Conservation (phyloP, 1,284 basidiomycete genomes). For the Sanghuangporus baumii region DNA sequence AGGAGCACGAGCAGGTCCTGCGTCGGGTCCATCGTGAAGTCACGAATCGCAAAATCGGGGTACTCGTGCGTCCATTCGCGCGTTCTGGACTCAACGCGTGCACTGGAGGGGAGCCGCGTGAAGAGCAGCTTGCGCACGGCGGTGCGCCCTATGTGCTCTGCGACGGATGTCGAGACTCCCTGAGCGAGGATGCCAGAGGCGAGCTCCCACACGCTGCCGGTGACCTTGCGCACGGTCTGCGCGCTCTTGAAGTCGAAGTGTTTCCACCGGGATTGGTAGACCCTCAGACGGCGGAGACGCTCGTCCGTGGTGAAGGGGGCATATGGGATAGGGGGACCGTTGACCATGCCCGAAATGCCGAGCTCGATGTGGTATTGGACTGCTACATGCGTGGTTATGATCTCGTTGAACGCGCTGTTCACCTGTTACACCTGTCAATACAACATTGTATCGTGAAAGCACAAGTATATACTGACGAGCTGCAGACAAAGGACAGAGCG, state of each 20-base stretch:
- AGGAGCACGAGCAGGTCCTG: constrained; percentile 55
- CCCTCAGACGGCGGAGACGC: constrained; percentile 37
- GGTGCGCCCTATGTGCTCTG: constrained; percentile 31
- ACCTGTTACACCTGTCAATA: constrained; percentile 32
- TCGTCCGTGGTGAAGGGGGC: constrained; percentile 26
- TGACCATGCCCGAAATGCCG: constrained; percentile 40
- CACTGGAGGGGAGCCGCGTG: constrained; percentile 15
- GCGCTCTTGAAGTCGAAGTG: constrained; percentile 34
- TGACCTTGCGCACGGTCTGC: constrained; percentile 33
- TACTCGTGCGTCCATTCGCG: constrained; percentile 41
- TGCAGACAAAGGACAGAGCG: constrained; percentile 34
- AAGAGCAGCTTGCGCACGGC: constrained; percentile 12
- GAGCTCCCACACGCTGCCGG: constrained; percentile 43
- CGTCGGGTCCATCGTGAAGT: constrained; percentile 58
- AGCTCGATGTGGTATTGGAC: constrained; percentile 53
- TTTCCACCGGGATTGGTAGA: constrained; percentile 44
- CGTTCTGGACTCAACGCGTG: constrained; percentile 23
- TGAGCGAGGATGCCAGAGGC: constrained; percentile 56
- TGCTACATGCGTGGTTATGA: constrained; percentile 32
- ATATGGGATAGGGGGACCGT: constrained; percentile 31
- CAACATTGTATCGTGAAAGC: neutral
- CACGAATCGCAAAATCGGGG: constrained; percentile 37
- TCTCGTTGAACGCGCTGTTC: constrained; percentile 34
- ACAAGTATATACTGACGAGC: constrained; percentile 27
- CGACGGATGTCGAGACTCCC: constrained; percentile 24